Conservation (phyloP, 345 rosid genomes). For the Diplotaxis tenuifolia region DNA sequence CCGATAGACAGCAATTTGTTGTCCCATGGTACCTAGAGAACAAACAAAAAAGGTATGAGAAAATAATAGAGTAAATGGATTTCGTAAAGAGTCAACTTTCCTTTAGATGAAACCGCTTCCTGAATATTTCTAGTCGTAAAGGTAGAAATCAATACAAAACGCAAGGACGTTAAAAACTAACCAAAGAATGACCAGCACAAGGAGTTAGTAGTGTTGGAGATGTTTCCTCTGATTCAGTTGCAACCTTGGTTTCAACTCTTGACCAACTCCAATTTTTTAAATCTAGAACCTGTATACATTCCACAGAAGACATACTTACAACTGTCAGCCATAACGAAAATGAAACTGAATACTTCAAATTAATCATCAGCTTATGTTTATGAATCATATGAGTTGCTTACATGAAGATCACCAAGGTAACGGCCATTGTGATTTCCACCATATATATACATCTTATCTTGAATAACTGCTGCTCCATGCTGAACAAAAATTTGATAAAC, state of each 20-base stretch:
- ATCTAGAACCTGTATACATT: background rate
- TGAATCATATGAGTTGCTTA: too few species aligned
- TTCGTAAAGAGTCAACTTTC: background rate
- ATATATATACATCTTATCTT: too few species aligned
- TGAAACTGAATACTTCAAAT: background rate
- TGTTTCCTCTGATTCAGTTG: background rate
- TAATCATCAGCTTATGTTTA: background rate
- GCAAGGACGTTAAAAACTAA: background rate
- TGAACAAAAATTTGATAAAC: background rate
- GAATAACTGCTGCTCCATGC: too few species aligned
- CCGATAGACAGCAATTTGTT: too few species aligned
- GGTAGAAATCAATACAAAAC: background rate
- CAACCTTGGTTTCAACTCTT: too few species aligned
- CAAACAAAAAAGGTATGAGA: slow-evolving; percentile 22
- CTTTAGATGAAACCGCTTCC: background rate
- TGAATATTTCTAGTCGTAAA: background rate
- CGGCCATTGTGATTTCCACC: too few species aligned
- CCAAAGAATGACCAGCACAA: background rate
- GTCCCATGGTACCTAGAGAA: slow-evolving; percentile 77
- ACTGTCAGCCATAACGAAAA: background rate
- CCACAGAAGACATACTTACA: background rate
- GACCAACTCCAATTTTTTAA: background rate
- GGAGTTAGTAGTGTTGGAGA: background rate
- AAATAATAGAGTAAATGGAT: slow-evolving; percentile 19
- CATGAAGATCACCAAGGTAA: too few species aligned